Percentiles rank a stretch among this genome's conserved stretches.
These are phyloP conservation scores for Thalassiosira mediterranea DNA, from an alignment of 352 stramenopile genomes.

Conservation along the genomic window DNA sequence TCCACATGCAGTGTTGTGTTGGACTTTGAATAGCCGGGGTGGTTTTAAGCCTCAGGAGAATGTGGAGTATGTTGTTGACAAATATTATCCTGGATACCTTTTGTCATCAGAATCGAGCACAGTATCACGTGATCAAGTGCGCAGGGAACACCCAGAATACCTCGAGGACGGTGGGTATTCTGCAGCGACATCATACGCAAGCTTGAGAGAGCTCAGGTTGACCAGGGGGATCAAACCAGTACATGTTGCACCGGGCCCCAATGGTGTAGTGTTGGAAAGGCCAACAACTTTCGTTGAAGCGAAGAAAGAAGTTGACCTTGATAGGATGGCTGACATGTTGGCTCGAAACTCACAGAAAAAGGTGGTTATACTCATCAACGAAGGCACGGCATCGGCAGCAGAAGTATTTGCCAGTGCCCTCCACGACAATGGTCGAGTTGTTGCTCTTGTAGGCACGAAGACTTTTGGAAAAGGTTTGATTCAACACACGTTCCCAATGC, in stretches of 20 bases:
- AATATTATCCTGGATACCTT: constrained; percentile 78
- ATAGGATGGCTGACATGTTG: constrained; percentile 37
- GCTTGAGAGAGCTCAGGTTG: constrained; percentile 70
- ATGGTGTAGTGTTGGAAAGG: constrained; percentile 1
- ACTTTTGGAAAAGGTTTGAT: constrained; percentile 82
- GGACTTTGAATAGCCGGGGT: constrained; percentile 76
- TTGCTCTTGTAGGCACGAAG: constrained; percentile 72
- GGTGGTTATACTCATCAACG: constrained; percentile 80
- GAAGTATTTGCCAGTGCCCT: constrained; percentile 80
- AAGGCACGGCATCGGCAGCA: constrained; percentile 70
- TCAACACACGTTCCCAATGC: constrained; percentile 84
- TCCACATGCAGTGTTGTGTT: constrained; percentile 76
- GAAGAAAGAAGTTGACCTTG: constrained; percentile 31
- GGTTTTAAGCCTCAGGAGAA: constrained; percentile 81
- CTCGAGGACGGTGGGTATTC: constrained; percentile 59
- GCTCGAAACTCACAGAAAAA: constrained; percentile 64
- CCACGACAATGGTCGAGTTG: constrained; percentile 78
- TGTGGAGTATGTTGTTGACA: constrained; percentile 79
- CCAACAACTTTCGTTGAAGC: constrained; percentile 1
- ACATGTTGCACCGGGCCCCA: neutral
- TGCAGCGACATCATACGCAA: constrained; percentile 73
- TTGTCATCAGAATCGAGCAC: constrained; percentile 59
- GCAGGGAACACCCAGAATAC: constrained; percentile 70
- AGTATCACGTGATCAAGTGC: constrained; percentile 63
- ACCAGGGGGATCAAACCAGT: constrained; percentile 67